A percentile compares a stretch with the other conserved stretches of the same genome.
Evolutionary conservation across 2,329 filamentous ascomycete species (phyloP).

Genomic region (Domatiomyces catenatus): DNA sequence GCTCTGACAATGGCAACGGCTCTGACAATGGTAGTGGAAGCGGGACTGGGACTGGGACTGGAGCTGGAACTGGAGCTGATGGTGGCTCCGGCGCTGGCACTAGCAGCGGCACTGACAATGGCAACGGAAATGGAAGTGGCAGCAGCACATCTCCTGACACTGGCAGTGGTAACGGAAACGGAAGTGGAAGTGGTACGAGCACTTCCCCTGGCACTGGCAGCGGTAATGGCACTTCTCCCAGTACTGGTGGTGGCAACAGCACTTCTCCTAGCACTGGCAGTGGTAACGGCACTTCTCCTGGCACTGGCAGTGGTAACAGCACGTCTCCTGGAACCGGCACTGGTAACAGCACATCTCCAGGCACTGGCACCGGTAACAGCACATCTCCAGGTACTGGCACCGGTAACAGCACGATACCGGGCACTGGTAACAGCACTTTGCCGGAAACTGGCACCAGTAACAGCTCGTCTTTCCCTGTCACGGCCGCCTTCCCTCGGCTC

Average conservation of each 20-base stretch:
- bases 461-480: constrained; percentile 1
- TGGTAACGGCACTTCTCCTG: constrained; percentile 14
- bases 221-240: constrained; percentile 1
- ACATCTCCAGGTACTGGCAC: neutral
- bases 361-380: constrained; percentile 9
- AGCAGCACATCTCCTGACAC: constrained; percentile 1
- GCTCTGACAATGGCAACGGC: constrained; percentile 10
- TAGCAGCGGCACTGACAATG: constrained; percentile 15
- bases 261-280: constrained; percentile 7
- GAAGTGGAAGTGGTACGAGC: constrained; percentile 6
- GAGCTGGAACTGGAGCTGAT: constrained; percentile 12
- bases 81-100: constrained; percentile 5
- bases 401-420: constrained; percentile 1
- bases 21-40: constrained; percentile 7
- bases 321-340: neutral
- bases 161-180: constrained; percentile 3
- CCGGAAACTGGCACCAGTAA: constrained; percentile 1
- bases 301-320: neutral
- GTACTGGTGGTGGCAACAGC: constrained; percentile 1
- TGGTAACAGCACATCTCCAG: neutral
- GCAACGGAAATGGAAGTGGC: constrained; percentile 2
- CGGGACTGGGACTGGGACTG: constrained; percentile 13
- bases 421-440: constrained; percentile 2
- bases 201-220: neutral
- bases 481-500: constrained; percentile 2